Conservation (phyloP, 2,329 filamentous ascomycete genomes). For the Aspergillus eucalypticola region DNA sequence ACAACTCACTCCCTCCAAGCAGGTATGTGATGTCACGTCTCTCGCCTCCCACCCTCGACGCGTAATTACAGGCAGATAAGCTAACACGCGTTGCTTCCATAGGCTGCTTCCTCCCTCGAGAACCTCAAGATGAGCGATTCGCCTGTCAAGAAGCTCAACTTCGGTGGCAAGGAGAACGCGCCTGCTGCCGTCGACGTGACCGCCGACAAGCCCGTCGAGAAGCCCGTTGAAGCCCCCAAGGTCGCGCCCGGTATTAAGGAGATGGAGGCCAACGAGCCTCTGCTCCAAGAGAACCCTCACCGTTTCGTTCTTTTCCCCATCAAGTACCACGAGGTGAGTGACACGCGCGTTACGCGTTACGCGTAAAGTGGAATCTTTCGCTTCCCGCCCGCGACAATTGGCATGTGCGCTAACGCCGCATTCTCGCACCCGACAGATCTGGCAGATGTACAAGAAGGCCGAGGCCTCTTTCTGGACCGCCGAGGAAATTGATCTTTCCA, state of each 20-base stretch:
- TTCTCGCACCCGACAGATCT: slow-evolving; percentile 69
- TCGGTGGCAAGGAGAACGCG: slow-evolving; percentile 82
- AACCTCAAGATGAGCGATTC: slow-evolving; percentile 86
- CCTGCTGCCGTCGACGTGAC: slow-evolving; percentile 56
- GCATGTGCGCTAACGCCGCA: slow-evolving; percentile 39
- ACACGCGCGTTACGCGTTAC: slow-evolving; percentile 57
- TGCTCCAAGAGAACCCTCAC: slow-evolving; percentile 92
- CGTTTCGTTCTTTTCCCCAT: slow-evolving; percentile 98
- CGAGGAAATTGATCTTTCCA: slow-evolving; percentile 98
- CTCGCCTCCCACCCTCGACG: slow-evolving; percentile 33
- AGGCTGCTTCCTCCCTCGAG: slow-evolving; percentile 87
- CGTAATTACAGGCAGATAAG: slow-evolving; percentile 33
- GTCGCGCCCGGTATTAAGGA: slow-evolving; percentile 59
- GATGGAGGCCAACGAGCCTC: slow-evolving; percentile 79
- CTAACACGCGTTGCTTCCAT: slow-evolving; percentile 40
- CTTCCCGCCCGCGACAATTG: slow-evolving; percentile 13
- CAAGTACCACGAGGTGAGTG: slow-evolving; percentile 95
- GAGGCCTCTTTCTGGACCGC: slow-evolving; percentile 99
- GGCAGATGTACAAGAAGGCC: slow-evolving; percentile 99
- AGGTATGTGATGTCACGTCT: slow-evolving; percentile 56
- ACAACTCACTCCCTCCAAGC: slow-evolving; percentile 73
- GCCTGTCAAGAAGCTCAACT: slow-evolving; percentile 85
- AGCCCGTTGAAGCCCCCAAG: slow-evolving; percentile 42
- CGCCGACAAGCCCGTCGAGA: slow-evolving; percentile 57
- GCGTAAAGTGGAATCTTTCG: slow-evolving; percentile 63